Percentiles rank a stretch among this genome's conserved stretches.
phyloP scores from a whole-genome alignment of 129 eudicot species.

The Saussurea involucrata region DNA sequence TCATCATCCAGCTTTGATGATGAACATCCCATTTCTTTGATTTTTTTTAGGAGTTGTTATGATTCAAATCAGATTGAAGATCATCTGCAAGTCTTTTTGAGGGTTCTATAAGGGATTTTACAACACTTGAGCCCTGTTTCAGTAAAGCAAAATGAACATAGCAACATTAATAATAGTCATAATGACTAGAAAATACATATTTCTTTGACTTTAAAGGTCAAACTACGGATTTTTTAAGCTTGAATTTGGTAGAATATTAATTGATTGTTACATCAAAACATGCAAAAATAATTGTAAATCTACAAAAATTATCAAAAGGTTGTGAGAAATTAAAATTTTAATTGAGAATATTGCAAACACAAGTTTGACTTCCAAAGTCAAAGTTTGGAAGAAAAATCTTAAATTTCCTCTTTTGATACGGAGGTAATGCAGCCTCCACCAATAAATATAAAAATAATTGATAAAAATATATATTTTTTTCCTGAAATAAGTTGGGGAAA shows the following conservation, averaged over 20 bases:
- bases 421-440: not conserved
- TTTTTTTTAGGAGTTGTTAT: slow-evolving; percentile 34
- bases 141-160: slow-evolving; percentile 4
- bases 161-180: not conserved
- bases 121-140: slow-evolving; percentile 30
- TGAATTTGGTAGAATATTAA: not conserved
- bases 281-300: not conserved
- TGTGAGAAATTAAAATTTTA: not conserved
- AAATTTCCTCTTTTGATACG: not conserved
- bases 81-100: slow-evolving; percentile 20
- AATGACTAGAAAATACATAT: not conserved
- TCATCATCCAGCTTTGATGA: slow-evolving; percentile 87
- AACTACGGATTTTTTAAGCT: not conserved
- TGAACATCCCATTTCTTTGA: slow-evolving; percentile 88
- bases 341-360: not conserved
- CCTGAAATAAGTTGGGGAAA: not conserved
- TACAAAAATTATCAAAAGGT: not conserved
- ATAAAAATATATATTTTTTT: not conserved
- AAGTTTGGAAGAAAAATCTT: not conserved
- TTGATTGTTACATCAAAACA: not conserved
- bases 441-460: not conserved
- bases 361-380: slow-evolving; percentile 19
- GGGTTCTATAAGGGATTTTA: no score
- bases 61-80: slow-evolving; percentile 32
- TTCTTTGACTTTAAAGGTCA: slow-evolving; percentile 5